Conservation (phyloP, 1,284 basidiomycete species). For the Ganoderma boninense region DNA sequence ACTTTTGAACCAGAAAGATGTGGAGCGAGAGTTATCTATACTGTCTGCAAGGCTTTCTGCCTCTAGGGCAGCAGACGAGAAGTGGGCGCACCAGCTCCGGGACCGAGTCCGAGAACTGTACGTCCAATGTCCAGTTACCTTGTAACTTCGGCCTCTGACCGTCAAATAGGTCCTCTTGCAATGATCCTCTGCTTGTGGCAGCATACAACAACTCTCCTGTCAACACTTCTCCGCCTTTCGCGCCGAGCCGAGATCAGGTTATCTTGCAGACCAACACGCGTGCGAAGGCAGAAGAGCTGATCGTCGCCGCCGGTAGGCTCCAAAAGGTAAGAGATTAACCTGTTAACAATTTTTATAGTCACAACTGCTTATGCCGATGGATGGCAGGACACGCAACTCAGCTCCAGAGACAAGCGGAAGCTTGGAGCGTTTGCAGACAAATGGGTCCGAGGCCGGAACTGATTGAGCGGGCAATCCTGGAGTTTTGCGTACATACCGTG, state of each 20-base stretch:
- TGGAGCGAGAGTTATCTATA: slow-evolving; percentile 27
- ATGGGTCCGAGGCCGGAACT: slow-evolving; percentile 24
- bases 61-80: slow-evolving; percentile 15
- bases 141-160: neutral
- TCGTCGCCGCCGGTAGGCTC: slow-evolving; percentile 25
- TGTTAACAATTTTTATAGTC: no score
- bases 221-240: slow-evolving; percentile 40
- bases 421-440: slow-evolving; percentile 36
- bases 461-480: neutral
- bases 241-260: slow-evolving; percentile 13
- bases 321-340: slow-evolving; percentile 29
- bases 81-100: slow-evolving; percentile 23
- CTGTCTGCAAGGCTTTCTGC: slow-evolving; percentile 14
- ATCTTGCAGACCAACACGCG: slow-evolving; percentile 21
- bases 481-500: neutral
- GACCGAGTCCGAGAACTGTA: slow-evolving; percentile 29
- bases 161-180: slow-evolving; percentile 20
- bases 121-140: neutral
- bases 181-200: slow-evolving; percentile 27
- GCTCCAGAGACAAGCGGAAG: slow-evolving; percentile 33
- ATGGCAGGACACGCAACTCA: slow-evolving; percentile 26
- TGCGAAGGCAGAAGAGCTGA: slow-evolving; percentile 25
- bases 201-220: slow-evolving; percentile 36
- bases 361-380: neutral
- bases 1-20: slow-evolving; percentile 34